Conservation (phyloP, 2,329 filamentous ascomycete species). For the Chaetomium sp. region DNA sequence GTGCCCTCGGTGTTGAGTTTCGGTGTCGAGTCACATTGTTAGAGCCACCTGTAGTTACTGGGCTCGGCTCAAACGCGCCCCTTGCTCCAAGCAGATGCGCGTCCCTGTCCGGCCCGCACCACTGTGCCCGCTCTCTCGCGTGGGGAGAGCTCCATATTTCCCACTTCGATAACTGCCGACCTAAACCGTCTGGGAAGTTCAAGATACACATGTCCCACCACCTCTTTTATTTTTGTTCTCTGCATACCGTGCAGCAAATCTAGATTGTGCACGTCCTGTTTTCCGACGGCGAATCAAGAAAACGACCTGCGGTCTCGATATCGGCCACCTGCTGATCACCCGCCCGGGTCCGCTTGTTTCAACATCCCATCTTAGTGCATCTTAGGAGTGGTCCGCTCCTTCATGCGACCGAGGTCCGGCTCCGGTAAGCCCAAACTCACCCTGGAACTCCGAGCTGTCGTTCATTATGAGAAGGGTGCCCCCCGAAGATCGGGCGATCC, state of each 20-base stretch:
- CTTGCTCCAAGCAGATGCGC: neutral
- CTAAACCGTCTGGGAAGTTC: neutral
- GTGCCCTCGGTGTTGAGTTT: neutral
- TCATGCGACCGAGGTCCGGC: conserved; percentile 27
- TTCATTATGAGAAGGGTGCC: conserved; percentile 16
- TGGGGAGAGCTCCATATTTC: conserved; percentile 11
- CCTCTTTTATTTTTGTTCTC: neutral
- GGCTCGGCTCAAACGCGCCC: conserved; percentile 1
- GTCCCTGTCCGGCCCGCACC: conserved; percentile 9
- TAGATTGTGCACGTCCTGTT: neutral
- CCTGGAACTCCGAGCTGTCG: neutral
- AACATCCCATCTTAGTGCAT: conserved; percentile 21
- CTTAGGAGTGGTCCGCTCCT: conserved; percentile 18
- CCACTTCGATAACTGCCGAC: neutral
- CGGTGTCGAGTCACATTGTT: neutral
- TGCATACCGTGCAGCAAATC: neutral
- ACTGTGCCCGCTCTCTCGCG: conserved; percentile 3
- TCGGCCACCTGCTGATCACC: conserved; percentile 23
- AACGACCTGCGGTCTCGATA: conserved; percentile 7
- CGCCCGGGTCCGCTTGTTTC: conserved; percentile 30
- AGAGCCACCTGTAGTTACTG: neutral
- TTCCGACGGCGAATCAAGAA: neutral
- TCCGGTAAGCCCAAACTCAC: conserved; percentile 22
- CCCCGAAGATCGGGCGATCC: neutral
- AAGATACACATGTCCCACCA: conserved; percentile 9